Evolutionary conservation across 345 rosid genomes (phyloP), one percentile per base, ranked within the genome.

Genomic region (Bretschneidera sinensis): DNA sequence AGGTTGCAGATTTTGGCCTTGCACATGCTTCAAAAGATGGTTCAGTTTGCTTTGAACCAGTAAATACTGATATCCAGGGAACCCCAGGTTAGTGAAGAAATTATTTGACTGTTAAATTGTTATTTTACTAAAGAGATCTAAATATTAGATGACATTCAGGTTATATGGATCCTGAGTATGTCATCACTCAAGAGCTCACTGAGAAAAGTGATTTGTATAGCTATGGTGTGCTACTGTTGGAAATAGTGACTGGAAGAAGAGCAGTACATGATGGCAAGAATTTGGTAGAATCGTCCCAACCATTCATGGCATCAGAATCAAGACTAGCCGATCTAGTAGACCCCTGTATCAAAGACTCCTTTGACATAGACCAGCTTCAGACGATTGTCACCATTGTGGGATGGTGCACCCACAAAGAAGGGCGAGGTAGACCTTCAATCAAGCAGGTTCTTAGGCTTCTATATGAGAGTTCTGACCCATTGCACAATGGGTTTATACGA

Each of bases 1-100:
- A 92, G 98, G 78, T 92, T 80, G 97, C 99, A 39, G 99, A 92
- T 86, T 92, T 92, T 59, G 99, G 99, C 59, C 96, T 87, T 54
- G 90, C 84, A 21, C 90, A 86, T 79, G 86, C 97, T 77, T 85
- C 97, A 35, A 92, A 85, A 72, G 87, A 85, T 68, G 90, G 96
- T 51, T 92, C 98, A 45, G 71, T 92, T 66, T 77, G 81, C 78
- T 92, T 89, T 43, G 99, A 89, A 65, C 97, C 95, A 16, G 82
- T 87, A 51, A 85, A 85, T 60, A 89, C 92, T 9, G 88, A 87
- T 74, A 79, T 89, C 59, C 77, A 89, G n/a, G 97, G 99, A 74
- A 94, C 99, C 74, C 99, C 99, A 83, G 98, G 98, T 89, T 24
- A 61, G 81, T n/a, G 43, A 59, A 25, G 24, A 59, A 68, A 66